Evolutionary conservation across 768 basidiomycete species (phyloP), one percentile per base, ranked within the genome.

Genomic region (Infundibulicybe gibba): DNA sequence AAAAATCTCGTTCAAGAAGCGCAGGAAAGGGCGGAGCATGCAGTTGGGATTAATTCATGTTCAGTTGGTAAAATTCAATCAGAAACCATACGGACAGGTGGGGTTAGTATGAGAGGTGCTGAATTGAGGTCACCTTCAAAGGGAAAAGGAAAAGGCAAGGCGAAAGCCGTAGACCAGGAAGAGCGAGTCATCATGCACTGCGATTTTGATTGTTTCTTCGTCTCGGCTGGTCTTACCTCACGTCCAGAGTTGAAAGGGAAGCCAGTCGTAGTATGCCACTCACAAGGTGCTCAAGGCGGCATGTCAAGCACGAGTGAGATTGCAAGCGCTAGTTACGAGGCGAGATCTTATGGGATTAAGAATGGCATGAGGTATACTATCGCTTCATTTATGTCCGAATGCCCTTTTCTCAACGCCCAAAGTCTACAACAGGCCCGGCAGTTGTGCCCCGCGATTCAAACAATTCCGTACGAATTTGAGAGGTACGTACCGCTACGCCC

Each of bases 201-300:
- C 54, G 91, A 94, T 62, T 97, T 98, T 53, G 97, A 99, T 58
- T 92, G 86, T 52, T 98, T 97, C 73, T 99, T 99, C 60, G 94
- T 97, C 10, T 85, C 90, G 1, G 95, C 86, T n/a, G 91, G 93
- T 0, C 66, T 94, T 43, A 72, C 90, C 2, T 81, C 75, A 48
- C 74, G 93, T 2, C 90, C 92, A 0, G 79, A 95, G 49, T 65
- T 97, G 39, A 80, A 80, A 44, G 93, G 94, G 1, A 91, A 88
- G 61, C 91, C 97, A 0, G 84, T 87, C 8, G 94, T 95, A 0
- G 97, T 99, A 0, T 99, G 97, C 58, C 97, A 99, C 65, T 92
- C 94, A 6, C 90, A 92, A 57, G 85, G 85, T 0, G 67, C 61
- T 2, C 83, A 83, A 52, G 89, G 85, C 3, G 87, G 87, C 6